Conservation (phyloP, 2,329 filamentous ascomycete genomes). For the Trichoderma koningii region DNA sequence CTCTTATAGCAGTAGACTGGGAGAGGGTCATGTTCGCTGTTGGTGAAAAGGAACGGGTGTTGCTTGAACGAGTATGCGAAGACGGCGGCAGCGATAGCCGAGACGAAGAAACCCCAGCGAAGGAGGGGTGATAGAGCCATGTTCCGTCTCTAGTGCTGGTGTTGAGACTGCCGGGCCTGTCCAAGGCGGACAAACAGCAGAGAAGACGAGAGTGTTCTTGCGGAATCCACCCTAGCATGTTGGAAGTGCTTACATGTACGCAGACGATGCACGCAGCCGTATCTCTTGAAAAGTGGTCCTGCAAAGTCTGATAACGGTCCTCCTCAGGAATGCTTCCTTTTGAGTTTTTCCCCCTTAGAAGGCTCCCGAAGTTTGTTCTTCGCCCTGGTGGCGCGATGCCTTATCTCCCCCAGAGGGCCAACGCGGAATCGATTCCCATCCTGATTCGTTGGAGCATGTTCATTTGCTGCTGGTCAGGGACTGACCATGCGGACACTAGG, state of each 20-base stretch:
- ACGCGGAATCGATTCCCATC: background rate
- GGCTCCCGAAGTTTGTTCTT: background rate
- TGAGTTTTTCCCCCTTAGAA: background rate
- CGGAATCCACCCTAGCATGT: background rate
- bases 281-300: constrained; percentile 17
- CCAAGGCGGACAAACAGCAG: background rate
- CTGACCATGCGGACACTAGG: constrained; percentile 10
- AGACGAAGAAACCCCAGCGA: constrained; percentile 39
- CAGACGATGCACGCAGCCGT: background rate
- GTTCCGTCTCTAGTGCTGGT: background rate
- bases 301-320: background rate
- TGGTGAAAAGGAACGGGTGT: constrained; percentile 32
- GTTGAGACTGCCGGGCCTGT: background rate
- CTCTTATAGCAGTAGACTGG: constrained; percentile 45
- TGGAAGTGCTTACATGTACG: background rate
- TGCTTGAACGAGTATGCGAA: constrained; percentile 39
- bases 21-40: background rate
- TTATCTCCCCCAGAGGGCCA: constrained; percentile 1
- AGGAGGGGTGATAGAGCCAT: constrained; percentile 30
- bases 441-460: background rate
- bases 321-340: background rate
- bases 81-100: constrained; percentile 37
- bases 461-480: background rate
- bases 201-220: background rate
- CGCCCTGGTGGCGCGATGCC: background rate